Base-by-base conservation (phyloP, 768 basidiomycete genomes). In the Pholiota conissans region DNA sequence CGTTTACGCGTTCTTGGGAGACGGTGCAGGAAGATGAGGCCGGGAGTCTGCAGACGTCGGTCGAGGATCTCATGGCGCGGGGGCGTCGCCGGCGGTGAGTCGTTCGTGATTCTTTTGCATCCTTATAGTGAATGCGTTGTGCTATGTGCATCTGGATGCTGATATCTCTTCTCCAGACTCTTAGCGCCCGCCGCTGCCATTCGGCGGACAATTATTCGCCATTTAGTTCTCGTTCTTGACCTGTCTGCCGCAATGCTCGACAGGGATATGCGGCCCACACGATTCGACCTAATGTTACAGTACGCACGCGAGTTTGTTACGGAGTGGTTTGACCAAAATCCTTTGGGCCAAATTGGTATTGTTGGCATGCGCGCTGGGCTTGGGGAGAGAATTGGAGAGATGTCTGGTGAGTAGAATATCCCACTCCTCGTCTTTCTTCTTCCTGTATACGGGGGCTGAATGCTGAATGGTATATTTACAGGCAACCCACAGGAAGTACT, bases 311-410 rank as follows among this genome's bases (percentile, higher is more conserved):
- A 93, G 64, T 99, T 98, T 63, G 82, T 98, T 27, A 77, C 83
- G 6, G 97, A 99, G 70, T 99, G 96, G 95, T 99, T 98, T 71
- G 97, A 99, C 74, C 97, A 98, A 75, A 99, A 99, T 67, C 97
- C 97, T 1, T 79, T 99, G 11, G 95, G 96, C 20, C 97, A 98
- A 73, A 92, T 99, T 61, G 96, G 95, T 1, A 76, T 98, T 28
- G 93, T 98, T 16, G 93, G 92, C 5, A 93, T 98, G 84, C 79
- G 95, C 22, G 85, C 91, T 30, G 93, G 97, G 0, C 71, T 98
- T 22, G 95, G 94, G 0, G 97, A 98, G 71, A 84, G 92, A 3
- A 76, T 98, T 39, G 85, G 92, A 1, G 91, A 94, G 59, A 91
- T 99, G 87, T 91, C 95, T 64, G 96, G 95, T 93, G 67, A 48